Base-by-base conservation (phyloP, 2,329 filamentous ascomycete genomes). In the Alternaria arbusti region DNA sequence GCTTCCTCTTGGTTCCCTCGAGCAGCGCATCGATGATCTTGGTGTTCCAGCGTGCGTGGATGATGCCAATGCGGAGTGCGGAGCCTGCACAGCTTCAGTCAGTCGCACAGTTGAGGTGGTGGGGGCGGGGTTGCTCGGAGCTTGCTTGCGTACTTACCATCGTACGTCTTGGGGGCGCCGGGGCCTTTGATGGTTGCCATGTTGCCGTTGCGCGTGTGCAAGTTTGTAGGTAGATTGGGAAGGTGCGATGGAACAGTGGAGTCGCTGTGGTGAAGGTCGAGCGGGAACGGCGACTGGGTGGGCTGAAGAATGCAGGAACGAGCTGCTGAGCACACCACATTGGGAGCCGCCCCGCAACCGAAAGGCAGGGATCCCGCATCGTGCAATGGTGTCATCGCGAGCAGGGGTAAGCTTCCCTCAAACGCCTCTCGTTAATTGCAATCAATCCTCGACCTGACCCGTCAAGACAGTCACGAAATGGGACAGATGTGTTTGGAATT, bases 41-140 rank as follows among this genome's bases (percentile, higher is more conserved):
- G 69, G 86, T 86, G 84, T 99, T 99, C 96, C 96, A 99, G 75
- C 96, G 90, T 63, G 95, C 95, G 83, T 98, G 96, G 63, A 99
- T 88, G 78, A 99, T 98, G 78, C 92, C 95, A 78, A 99, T 90
- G 78, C 96, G 93, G 68, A 99, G 88, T 75, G 84, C 85, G 10
- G 82, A 82, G 70, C 84, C 83, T 85, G 54, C 6, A 15, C 12
- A n/a, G 22, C 13, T 20, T 44, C 4, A 51, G 64, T 71, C 60
- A 71, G 54, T 23, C 20, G 40, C 36, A 52, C 46, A 46, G 13
- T 30, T 49, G 46, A 59, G 46, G 28, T 52, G 36, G 51, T 51
- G 40, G 52, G 50, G 45, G 52, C 50, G 61, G 51, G 45, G 54
- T 54, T 59, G 45, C 28, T 54, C 28, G 30, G 40, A 57, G 50